These are phyloP conservation scores for Verticillium isaacii DNA, from an alignment of 2,329 filamentous ascomycete species.

Conservation along the genomic window DNA sequence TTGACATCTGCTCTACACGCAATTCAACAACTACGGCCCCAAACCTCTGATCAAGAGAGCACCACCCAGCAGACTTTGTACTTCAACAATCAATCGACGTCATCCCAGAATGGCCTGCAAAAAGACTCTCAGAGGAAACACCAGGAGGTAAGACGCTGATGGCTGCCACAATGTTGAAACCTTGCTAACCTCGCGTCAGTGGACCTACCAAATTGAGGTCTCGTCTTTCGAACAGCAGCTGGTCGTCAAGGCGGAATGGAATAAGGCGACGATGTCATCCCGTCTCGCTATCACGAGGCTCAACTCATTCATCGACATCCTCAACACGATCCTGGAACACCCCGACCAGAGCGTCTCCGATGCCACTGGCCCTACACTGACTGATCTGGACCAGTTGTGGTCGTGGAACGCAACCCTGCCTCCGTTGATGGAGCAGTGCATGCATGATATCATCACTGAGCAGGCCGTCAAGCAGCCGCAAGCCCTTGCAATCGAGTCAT, in stretches of 20 bases:
- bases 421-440: constrained; percentile 32
- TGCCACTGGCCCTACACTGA: constrained; percentile 16
- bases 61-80: constrained; percentile 6
- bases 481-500: constrained; percentile 41
- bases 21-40: constrained; percentile 5
- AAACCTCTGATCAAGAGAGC: neutral
- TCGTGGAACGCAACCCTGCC: constrained; percentile 39
- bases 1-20: constrained; percentile 8
- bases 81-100: constrained; percentile 8
- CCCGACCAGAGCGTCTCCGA: constrained; percentile 7
- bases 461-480: constrained; percentile 29
- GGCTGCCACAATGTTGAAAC: neutral
- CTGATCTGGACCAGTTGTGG: constrained; percentile 40
- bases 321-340: constrained; percentile 12
- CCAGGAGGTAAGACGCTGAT: neutral
- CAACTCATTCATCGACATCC: constrained; percentile 14
- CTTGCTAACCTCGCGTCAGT: constrained; percentile 6
- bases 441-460: constrained; percentile 41
- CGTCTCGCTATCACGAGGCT: constrained; percentile 12
- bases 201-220: constrained; percentile 16
- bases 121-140: neutral
- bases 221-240: constrained; percentile 9
- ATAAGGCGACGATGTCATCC: constrained; percentile 10
- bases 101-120: neutral
- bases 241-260: constrained; percentile 13